phyloP scores from a whole-genome alignment of 176 grass and related monocot genomes.

The Dendrocalamus sinicus region DNA sequence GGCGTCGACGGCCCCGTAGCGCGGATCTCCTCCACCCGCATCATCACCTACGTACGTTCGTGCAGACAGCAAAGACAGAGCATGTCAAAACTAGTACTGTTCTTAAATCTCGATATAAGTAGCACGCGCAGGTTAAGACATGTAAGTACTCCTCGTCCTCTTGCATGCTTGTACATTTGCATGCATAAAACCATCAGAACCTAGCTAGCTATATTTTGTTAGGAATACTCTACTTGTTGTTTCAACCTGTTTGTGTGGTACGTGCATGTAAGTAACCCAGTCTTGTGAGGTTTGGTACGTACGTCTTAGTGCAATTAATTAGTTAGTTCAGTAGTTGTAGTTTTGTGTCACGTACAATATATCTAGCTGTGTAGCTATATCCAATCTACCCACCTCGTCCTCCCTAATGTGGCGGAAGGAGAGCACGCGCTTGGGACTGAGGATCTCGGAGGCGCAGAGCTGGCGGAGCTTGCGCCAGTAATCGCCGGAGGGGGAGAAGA shows the following conservation, averaged over 20 bases:
- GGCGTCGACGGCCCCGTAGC: slow-evolving; percentile 16
- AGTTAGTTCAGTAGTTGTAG: too few species aligned
- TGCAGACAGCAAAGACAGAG: neutral
- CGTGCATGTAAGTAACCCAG: too few species aligned
- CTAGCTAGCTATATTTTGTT: too few species aligned
- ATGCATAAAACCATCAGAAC: too few species aligned
- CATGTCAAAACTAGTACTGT: neutral
- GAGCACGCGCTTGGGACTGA: slow-evolving; percentile 54
- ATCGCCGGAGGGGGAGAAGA: slow-evolving; percentile 62
- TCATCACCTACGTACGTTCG: slow-evolving; percentile 26
- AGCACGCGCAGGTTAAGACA: neutral
- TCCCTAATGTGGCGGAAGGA: slow-evolving; percentile 55
- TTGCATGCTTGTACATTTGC: neutral
- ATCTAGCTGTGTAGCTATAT: too few species aligned
- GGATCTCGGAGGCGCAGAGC: slow-evolving; percentile 56
- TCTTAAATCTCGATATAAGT: too few species aligned
- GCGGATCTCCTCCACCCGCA: slow-evolving; percentile 34
- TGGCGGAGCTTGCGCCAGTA: slow-evolving; percentile 66
- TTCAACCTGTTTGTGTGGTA: neutral
- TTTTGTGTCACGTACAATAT: too few species aligned
- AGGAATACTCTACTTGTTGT: neutral
- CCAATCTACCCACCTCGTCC: slow-evolving; percentile 32
- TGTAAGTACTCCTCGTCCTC: neutral
- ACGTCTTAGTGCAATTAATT: too few species aligned
- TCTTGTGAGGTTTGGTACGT: too few species aligned